Evolutionary conservation across 2,329 filamentous ascomycete species (phyloP).

Genomic region (Monosporascus sp.): DNA sequence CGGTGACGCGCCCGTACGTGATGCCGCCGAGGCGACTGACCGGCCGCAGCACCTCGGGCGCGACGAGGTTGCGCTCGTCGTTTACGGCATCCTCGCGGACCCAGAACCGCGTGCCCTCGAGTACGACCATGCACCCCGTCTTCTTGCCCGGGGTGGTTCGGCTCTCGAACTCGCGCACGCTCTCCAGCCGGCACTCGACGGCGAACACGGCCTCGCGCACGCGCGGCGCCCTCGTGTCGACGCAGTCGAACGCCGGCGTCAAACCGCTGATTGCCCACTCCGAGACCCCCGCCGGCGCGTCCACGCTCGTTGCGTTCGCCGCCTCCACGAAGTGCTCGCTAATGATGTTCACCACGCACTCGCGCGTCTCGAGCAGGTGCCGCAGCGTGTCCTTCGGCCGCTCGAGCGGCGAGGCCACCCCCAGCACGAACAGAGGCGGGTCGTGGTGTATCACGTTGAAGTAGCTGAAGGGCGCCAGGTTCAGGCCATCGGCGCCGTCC

Average conservation of each 20-base stretch:
- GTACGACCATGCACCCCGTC: constrained; percentile 66
- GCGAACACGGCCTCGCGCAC: constrained; percentile 80
- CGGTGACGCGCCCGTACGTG: constrained; percentile 67
- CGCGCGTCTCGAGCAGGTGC: constrained; percentile 65
- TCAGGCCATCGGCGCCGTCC: constrained; percentile 35
- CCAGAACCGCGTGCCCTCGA: constrained; percentile 87
- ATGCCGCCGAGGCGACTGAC: constrained; percentile 80
- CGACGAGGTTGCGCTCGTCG: constrained; percentile 66
- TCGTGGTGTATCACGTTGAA: constrained; percentile 81
- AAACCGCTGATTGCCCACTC: constrained; percentile 80
- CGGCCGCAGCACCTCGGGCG: constrained; percentile 70
- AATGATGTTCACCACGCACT: constrained; percentile 86
- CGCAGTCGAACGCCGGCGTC: constrained; percentile 59
- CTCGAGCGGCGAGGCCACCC: constrained; percentile 39
- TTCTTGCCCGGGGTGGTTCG: constrained; percentile 64
- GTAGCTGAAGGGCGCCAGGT: constrained; percentile 85
- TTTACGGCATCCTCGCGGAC: constrained; percentile 83
- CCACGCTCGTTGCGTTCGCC: constrained; percentile 74
- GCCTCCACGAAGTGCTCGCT: constrained; percentile 81
- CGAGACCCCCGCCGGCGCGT: constrained; percentile 68
- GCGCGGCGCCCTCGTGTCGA: constrained; percentile 62
- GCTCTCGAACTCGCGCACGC: constrained; percentile 73
- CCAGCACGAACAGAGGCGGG: constrained; percentile 72
- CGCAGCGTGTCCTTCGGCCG: constrained; percentile 72
- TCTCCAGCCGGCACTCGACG: constrained; percentile 74